Evolutionary conservation across 805 yeast genomes (phyloP).

Genomic region (Candida berthetii): DNA sequence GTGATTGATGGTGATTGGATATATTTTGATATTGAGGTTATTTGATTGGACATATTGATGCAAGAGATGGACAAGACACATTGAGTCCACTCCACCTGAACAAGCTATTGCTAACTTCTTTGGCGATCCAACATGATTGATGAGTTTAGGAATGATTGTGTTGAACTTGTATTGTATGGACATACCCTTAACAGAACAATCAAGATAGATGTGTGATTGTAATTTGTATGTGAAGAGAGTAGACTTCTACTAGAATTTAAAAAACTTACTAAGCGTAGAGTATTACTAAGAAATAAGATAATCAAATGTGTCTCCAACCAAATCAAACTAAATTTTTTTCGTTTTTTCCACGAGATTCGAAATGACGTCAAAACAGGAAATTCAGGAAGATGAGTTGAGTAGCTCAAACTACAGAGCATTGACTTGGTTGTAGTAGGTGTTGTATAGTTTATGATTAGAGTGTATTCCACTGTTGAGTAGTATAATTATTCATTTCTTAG

Average conservation of each 20-base stretch:
- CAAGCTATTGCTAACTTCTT: constrained; percentile 45
- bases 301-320: background rate
- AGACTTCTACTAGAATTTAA: no score
- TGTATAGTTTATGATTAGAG: no score
- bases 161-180: background rate
- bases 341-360: background rate
- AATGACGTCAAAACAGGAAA: background rate
- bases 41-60: constrained; percentile 24
- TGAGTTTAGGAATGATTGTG: background rate
- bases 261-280: no score
- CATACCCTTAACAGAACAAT: background rate
- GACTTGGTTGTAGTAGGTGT: no score
- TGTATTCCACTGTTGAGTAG: no score
- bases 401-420: no score
- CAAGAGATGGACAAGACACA: constrained; percentile 55
- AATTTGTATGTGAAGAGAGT: no score
- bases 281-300: no score
- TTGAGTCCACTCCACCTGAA: constrained; percentile 81
- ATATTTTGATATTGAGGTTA: constrained; percentile 26
- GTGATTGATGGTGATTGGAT: constrained; percentile 67
- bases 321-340: no score
- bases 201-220: no score
- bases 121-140: constrained; percentile 14
- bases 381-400: no score
- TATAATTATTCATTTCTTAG: no score